These are phyloP conservation scores for Barnettozyma siamensis DNA, from an alignment of 805 yeast species.

Conservation along the genomic window DNA sequence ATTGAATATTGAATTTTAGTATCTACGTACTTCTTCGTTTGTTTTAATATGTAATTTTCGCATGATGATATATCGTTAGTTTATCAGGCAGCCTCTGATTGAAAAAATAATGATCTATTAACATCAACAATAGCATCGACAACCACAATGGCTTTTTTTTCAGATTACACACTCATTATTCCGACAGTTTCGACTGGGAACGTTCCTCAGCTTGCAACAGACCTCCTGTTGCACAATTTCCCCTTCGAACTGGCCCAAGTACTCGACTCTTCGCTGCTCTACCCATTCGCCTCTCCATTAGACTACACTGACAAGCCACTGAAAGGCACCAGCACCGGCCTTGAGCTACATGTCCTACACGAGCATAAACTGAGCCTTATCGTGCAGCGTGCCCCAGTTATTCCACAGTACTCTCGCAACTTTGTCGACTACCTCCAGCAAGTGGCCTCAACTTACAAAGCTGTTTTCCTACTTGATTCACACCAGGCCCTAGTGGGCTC, in stretches of 20 bases:
- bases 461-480: constrained; percentile 63
- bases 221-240: constrained; percentile 63
- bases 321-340: constrained; percentile 34
- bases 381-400: constrained; percentile 79
- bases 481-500: constrained; percentile 51
- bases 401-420: constrained; percentile 51
- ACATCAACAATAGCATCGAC: too few relatives aligned
- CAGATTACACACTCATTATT: too few relatives aligned
- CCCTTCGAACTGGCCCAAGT: constrained; percentile 47
- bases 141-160: too few relatives aligned
- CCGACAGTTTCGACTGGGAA: constrained; percentile 48
- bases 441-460: constrained; percentile 28
- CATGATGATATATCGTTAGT: too few relatives aligned
- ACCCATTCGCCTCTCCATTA: constrained; percentile 80
- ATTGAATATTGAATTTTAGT: too few relatives aligned
- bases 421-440: constrained; percentile 43
- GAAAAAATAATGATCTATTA: too few relatives aligned
- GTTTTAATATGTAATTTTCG: too few relatives aligned
- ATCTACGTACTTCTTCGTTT: too few relatives aligned
- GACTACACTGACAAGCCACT: constrained; percentile 37
- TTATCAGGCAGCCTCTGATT: too few relatives aligned
- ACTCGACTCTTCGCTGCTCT: constrained; percentile 55
- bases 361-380: constrained; percentile 45
- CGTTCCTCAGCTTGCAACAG: constrained; percentile 78
- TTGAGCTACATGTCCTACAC: constrained; percentile 56